Evolutionary conservation across 148 eudicot species (phyloP), one percentile per base, ranked within the genome.

Genomic region (Drosera capensis): DNA sequence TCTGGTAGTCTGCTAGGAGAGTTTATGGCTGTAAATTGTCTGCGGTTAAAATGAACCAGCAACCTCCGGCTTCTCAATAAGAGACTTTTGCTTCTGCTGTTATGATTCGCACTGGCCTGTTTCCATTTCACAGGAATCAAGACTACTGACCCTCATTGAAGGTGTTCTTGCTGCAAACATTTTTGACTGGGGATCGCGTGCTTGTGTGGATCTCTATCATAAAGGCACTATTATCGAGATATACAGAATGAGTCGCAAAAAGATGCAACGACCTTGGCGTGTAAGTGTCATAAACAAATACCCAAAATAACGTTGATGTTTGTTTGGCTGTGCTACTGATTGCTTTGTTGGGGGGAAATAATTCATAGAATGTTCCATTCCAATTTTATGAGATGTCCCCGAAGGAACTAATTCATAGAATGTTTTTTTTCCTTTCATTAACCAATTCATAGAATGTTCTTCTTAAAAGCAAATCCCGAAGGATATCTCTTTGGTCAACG

Each of bases 141-240:
- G 95, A 58, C 51, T 80, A 58, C 85, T 78, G 58, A 71, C 74
- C 22, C 70, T 90, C 60, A 80, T 90, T 28, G 99, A 90, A 69
- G 99, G 99, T 11, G 99, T 90, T 43, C 84, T 90, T 42, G 99
- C 95, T 60, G 99, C 99, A 36, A 90, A 90, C 70, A 90, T 90
- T 28, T 90, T 90, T 68, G 95, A 90, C 46, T 90, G 99, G 99
- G 99, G 99, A 48, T 84, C 99, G 20, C 95, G 95, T 46, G 99
- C 99, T 16, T 90, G 99, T 70, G 99, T 90, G 58, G 95, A 90
- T 49, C 99, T 90, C 56, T 90, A 90, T 66, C 86, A 80, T 56
- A 69, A 84, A 60, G 99, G 99, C 46, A 90, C 99, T 23, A 90
- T 90, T 52, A 90, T 84, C 8, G 99, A 90, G 67, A 90, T 90